These are phyloP conservation scores for Taiozyma onychis DNA, from an alignment of 1,139 yeast genomes.

Conservation along the genomic window DNA sequence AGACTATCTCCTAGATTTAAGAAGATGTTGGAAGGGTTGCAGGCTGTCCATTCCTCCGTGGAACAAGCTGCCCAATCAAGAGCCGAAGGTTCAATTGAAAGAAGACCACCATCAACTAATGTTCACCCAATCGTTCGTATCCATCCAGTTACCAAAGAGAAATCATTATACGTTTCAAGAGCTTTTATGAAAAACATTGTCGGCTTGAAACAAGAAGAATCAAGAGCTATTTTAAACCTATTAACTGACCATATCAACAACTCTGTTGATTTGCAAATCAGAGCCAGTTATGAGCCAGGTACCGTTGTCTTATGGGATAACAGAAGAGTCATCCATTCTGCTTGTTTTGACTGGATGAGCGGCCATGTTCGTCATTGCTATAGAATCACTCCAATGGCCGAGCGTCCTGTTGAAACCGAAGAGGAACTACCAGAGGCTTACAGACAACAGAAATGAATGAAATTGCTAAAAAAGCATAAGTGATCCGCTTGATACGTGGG, in stretches of 20 bases:
- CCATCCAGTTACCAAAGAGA: constrained; percentile 64
- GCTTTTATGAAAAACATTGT: constrained; percentile 58
- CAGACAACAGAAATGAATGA: constrained; percentile 3
- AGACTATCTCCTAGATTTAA: constrained; percentile 59
- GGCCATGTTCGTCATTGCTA: constrained; percentile 59
- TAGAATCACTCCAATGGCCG: constrained; percentile 60
- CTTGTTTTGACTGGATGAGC: constrained; percentile 56
- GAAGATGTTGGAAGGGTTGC: constrained; percentile 47
- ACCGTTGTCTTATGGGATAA: constrained; percentile 74
- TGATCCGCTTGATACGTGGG: not conserved
- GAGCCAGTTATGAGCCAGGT: constrained; percentile 52
- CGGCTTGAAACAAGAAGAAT: constrained; percentile 62
- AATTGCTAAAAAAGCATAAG: too few species aligned
- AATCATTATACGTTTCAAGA: constrained; percentile 52
- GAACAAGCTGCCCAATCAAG: constrained; percentile 60
- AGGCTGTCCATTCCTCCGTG: constrained; percentile 61
- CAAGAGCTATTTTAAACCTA: constrained; percentile 48
- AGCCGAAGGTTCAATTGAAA: constrained; percentile 52
- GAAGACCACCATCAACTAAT: constrained; percentile 53
- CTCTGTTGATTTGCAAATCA: constrained; percentile 47
- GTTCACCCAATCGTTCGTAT: constrained; percentile 64
- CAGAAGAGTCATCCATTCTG: constrained; percentile 58
- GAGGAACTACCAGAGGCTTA: constrained; percentile 20
- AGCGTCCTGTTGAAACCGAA: constrained; percentile 21
- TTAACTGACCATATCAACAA: constrained; percentile 46